Base-by-base conservation (phyloP, 306 rosid genomes). In the Cicer cuneatum region DNA sequence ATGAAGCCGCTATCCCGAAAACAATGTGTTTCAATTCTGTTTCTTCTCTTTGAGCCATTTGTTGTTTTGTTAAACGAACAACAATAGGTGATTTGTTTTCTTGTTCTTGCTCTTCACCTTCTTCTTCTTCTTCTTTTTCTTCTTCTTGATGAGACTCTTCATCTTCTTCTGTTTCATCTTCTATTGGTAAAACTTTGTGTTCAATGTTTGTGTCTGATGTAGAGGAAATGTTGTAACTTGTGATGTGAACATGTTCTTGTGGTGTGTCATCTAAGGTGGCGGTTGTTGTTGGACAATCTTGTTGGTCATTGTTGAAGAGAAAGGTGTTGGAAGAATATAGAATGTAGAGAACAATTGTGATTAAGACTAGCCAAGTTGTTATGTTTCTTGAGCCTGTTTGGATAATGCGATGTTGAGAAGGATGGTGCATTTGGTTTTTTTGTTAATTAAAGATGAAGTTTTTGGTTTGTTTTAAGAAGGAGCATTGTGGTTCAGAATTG, bases 1-100 rank as follows among this genome's bases (percentile, higher is more conserved):
- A 86, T 8, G 97, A 94, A 7, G 88, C 96, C 0, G 97, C 99
- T 14, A 94, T 94, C 11, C 93, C 96, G 59, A 94, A 94, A 58
- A 90, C 92, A 6, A 92, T 68, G 85, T 92, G 96, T 40, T 90
- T 89, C 5, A 92, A 74, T 47, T 80, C 73, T 0, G 96, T 91
- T 38, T 86, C 87, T 8, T 46, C 42, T 43, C 84, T 74, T 1
- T 18, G 35, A 5, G 83, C 46, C 69, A 77, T 69, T 10, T 49
- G 72, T 5, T 51, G 0, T 0, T 76, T 64, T 5, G 82, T 73
- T 61, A 84, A 62, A 12, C 72, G n/a, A 48, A 79, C 80, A 9
- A 68, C 66, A 11, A 71, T 66, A 1, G 79, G 76, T 0, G n/a
- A 75, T 52, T 75, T 81, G 8, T 69, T 61, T 13, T 38, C 41